Conservation (phyloP, 2,329 filamentous ascomycete genomes). For the Cladosporium austrohemisphaericum region DNA sequence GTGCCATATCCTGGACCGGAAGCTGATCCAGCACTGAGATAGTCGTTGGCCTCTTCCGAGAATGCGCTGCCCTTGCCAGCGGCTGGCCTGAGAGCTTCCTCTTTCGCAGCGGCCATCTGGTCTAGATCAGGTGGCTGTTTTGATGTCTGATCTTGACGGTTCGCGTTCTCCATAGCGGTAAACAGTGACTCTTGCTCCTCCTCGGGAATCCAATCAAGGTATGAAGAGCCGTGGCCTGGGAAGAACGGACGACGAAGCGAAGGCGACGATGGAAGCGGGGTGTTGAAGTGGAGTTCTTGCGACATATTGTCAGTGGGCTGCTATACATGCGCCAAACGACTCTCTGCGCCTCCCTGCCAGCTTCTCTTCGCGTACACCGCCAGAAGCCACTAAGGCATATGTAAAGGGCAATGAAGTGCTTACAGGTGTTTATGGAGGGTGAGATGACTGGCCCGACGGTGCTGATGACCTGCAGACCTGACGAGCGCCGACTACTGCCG, state of each 20-base stretch:
- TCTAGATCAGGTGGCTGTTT: slow-evolving; percentile 20
- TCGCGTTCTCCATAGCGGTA: not conserved
- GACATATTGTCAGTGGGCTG: not conserved
- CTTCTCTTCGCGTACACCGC: no score
- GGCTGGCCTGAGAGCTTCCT: slow-evolving; percentile 24
- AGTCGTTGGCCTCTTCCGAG: slow-evolving; percentile 25
- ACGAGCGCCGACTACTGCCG: no score
- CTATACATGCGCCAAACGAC: no score
- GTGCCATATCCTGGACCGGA: slow-evolving; percentile 30
- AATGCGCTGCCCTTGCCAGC: slow-evolving; percentile 3
- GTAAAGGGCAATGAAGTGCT: not conserved
- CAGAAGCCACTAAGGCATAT: no score
- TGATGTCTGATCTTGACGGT: slow-evolving; percentile 7
- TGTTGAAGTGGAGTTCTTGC: not conserved
- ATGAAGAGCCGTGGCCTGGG: slow-evolving; percentile 25
- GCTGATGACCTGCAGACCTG: slow-evolving; percentile 4
- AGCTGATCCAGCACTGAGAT: slow-evolving; percentile 39
- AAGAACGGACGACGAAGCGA: slow-evolving; percentile 24
- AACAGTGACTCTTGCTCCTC: slow-evolving; percentile 1
- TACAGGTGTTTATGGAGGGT: slow-evolving; percentile 1
- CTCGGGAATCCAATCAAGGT: slow-evolving; percentile 20
- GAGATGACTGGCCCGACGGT: not conserved
- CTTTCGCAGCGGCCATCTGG: slow-evolving; percentile 31
- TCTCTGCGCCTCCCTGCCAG: no score
- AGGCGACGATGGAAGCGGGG: not conserved